A percentile compares a stretch with the other conserved stretches of the same genome.
phyloP scores from a whole-genome alignment of 768 basidiomycete species.

The Suillus paluster region DNA sequence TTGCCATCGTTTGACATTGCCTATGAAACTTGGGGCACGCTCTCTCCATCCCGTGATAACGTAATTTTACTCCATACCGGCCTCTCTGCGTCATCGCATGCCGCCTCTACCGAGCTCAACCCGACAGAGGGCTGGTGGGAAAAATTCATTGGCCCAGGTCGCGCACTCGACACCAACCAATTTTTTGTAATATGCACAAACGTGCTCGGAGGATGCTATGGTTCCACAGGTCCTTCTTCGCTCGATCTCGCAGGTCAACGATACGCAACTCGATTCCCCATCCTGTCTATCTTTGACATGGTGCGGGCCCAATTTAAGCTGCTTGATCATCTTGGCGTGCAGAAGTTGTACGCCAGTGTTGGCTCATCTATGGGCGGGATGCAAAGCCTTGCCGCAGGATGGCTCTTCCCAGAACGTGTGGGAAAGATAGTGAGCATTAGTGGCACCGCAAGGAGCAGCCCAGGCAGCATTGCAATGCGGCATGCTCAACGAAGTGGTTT shows the following conservation, averaged over 20 bases:
- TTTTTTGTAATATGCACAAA: constrained; percentile 97
- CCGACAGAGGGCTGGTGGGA: constrained; percentile 97
- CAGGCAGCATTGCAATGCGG: constrained; percentile 93
- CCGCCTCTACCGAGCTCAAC: constrained; percentile 79
- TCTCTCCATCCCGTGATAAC: constrained; percentile 79
- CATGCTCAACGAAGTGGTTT: constrained; percentile 95
- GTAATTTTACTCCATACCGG: constrained; percentile 96
- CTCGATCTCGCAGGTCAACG: constrained; percentile 67
- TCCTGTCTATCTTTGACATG: constrained; percentile 97
- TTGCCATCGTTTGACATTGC: constrained; percentile 84
- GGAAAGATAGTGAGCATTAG: constrained; percentile 93
- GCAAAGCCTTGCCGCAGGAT: constrained; percentile 96
- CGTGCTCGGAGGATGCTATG: constrained; percentile 96
- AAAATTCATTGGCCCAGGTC: constrained; percentile 95
- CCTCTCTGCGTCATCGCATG: constrained; percentile 94
- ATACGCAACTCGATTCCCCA: constrained; percentile 91
- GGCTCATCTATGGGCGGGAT: constrained; percentile 98
- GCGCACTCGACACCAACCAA: constrained; percentile 88
- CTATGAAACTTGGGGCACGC: constrained; percentile 97
- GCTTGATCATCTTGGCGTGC: constrained; percentile 81
- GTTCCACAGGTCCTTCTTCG: constrained; percentile 93
- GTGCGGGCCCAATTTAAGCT: constrained; percentile 89
- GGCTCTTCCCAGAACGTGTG: constrained; percentile 88
- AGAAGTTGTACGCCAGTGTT: constrained; percentile 89
- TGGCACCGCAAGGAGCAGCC: constrained; percentile 90